These are phyloP conservation scores for Scalesia atractyloides DNA, from an alignment of 129 eudicot genomes.

Conservation along the genomic window DNA sequence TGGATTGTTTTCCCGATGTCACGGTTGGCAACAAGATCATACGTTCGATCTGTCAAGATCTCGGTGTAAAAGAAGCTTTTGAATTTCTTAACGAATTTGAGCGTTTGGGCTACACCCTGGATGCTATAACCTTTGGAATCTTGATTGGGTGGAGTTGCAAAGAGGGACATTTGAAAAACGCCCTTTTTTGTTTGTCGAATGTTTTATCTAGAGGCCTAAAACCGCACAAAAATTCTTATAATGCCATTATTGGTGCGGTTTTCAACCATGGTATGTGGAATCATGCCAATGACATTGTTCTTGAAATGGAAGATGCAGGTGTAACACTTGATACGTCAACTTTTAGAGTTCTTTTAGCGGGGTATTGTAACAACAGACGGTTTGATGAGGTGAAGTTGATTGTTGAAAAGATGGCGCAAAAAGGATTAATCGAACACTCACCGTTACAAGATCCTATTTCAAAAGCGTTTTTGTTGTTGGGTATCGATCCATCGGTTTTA, in stretches of 20 bases:
- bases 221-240: conserved; percentile 62
- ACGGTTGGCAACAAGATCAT: conserved; percentile 64
- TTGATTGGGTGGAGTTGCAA: conserved; percentile 71
- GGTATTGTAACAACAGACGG: conserved; percentile 67
- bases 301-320: conserved; percentile 76
- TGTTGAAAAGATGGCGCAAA: conserved; percentile 51
- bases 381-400: conserved; percentile 59
- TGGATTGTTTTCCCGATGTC: conserved; percentile 47
- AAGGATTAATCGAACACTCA: conserved; percentile 48
- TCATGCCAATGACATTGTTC: conserved; percentile 52
- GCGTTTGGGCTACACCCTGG: conserved; percentile 54
- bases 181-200: conserved; percentile 58
- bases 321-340: conserved; percentile 53
- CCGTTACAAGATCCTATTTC: conserved; percentile 52
- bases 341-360: conserved; percentile 74
- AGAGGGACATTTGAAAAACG: conserved; percentile 59
- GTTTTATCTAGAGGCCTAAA: conserved; percentile 60
- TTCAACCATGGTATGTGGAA: conserved; percentile 73
- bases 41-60: conserved; percentile 52
- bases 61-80: conserved; percentile 59
- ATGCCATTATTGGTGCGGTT: conserved; percentile 69
- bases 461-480: conserved; percentile 60
- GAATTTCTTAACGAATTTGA: conserved; percentile 48
- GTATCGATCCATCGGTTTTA: conserved; percentile 48
- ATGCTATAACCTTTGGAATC: conserved; percentile 69